phyloP scores from a whole-genome alignment of 78 protist genomes.

The Creolimax fragrantissima region DNA sequence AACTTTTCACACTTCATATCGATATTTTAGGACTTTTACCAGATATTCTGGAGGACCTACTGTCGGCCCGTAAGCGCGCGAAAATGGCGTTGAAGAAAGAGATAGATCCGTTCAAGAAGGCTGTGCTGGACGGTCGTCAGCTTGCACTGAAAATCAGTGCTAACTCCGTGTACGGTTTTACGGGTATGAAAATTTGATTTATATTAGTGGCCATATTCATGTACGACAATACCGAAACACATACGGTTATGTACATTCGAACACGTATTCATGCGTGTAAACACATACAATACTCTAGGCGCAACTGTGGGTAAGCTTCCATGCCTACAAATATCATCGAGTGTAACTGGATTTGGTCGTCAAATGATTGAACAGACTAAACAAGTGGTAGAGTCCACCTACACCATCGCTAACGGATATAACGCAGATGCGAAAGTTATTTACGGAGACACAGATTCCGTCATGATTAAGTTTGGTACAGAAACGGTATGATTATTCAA shows the following conservation, averaged over 20 bases:
- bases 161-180: slow-evolving; percentile 99
- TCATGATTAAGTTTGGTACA: slow-evolving; percentile 94
- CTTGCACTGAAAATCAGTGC: slow-evolving; percentile 97
- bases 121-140: slow-evolving; percentile 97
- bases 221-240: no score
- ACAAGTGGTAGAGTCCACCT: slow-evolving; percentile 33
- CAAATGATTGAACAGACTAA: slow-evolving; percentile 92
- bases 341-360: slow-evolving; percentile 97
- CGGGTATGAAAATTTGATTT: slow-evolving; percentile 27
- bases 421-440: slow-evolving; percentile 73
- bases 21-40: slow-evolving; percentile 99
- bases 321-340: slow-evolving; percentile 83
- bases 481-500: neutral
- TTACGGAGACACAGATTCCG: slow-evolving; percentile 99
- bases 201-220: no score
- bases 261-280: no score
- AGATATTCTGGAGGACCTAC: slow-evolving; percentile 82
- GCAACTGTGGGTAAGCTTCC: slow-evolving; percentile 97
- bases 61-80: slow-evolving; percentile 91
- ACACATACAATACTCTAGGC: no score
- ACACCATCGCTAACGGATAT: slow-evolving; percentile 78
- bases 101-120: slow-evolving; percentile 80
- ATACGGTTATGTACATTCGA: no score
- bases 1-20: slow-evolving; percentile 52
- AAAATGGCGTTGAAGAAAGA: slow-evolving; percentile 79